A percentile compares a stretch with the other conserved stretches of the same genome.
Evolutionary conservation across 2,329 filamentous ascomycete genomes (phyloP).

Genomic region (Talaromyces sp.): DNA sequence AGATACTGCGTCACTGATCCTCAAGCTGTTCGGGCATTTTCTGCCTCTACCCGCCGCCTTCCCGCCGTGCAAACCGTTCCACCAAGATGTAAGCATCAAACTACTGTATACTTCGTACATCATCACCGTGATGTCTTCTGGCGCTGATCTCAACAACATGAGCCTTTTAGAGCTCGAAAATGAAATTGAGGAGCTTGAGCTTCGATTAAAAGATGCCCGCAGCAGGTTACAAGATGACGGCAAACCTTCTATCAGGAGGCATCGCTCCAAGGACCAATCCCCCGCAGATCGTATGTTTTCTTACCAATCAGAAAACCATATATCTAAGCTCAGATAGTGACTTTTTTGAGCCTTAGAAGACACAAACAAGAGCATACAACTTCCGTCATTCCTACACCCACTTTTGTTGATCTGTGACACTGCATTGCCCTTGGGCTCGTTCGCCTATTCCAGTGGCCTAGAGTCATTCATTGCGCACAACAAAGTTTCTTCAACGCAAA

Average conservation of each 20-base stretch:
- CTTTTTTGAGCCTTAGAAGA: neutral
- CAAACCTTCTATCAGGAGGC: neutral
- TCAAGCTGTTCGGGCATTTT: conserved; percentile 7
- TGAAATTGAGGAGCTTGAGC: conserved; percentile 44
- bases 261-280: conserved; percentile 2
- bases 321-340: neutral
- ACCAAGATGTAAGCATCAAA: neutral
- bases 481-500: conserved; percentile 29
- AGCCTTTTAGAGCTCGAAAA: conserved; percentile 19
- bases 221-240: conserved; percentile 29
- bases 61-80: neutral
- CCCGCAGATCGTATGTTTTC: conserved; percentile 9
- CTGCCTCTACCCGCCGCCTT: conserved; percentile 9
- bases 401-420: conserved; percentile 59
- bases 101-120: neutral
- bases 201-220: conserved; percentile 42
- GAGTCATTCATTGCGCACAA: conserved; percentile 59
- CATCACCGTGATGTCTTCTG: neutral
- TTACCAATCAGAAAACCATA: neutral
- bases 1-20: neutral
- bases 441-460: conserved; percentile 59
- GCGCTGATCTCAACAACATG: conserved; percentile 5
- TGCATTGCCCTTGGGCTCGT: conserved; percentile 58
- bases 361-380: neutral
- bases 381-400: conserved; percentile 38